Percentiles rank a stretch among this genome's conserved stretches.
Evolutionary conservation across 2,329 filamentous ascomycete genomes (phyloP).

Genomic region (Diaporthe destruens): DNA sequence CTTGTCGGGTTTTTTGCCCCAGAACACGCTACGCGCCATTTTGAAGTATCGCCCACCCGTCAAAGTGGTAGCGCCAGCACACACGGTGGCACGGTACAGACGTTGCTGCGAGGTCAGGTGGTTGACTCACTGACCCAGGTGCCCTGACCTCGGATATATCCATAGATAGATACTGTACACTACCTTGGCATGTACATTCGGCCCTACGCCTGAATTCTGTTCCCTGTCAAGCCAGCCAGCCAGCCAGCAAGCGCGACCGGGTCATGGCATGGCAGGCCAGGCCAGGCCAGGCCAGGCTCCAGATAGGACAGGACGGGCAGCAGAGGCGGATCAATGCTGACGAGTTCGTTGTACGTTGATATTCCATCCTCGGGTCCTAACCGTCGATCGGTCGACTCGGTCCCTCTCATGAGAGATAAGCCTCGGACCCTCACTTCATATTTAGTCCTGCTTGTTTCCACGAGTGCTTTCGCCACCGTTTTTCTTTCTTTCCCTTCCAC

Average conservation of each 20-base stretch:
- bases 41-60: neutral
- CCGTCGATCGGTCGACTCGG: conserved; percentile 27
- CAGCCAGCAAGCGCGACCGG: conserved; percentile 22
- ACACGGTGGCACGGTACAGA: neutral
- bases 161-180: conserved; percentile 1
- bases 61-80: conserved; percentile 12
- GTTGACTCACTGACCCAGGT: neutral
- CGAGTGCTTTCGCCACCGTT: neutral
- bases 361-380: conserved; percentile 24
- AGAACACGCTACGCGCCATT: conserved; percentile 22
- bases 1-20: conserved; percentile 15
- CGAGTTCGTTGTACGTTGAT: conserved; percentile 24
- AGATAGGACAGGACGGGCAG: conserved; percentile 13
- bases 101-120: conserved; percentile 16
- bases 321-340: conserved; percentile 25
- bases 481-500: neutral
- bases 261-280: neutral
- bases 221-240: conserved; percentile 2
- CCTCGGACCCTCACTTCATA: conserved; percentile 25
- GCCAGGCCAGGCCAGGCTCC: too few relatives aligned
- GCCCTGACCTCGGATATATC: conserved; percentile 4
- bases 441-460: conserved; percentile 26
- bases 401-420: conserved; percentile 23
- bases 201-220: neutral
- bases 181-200: too few relatives aligned